These are phyloP conservation scores for Climacium dendroides DNA, from an alignment of 225 moss, liverwort and hornwort genomes.

Conservation along the genomic window DNA sequence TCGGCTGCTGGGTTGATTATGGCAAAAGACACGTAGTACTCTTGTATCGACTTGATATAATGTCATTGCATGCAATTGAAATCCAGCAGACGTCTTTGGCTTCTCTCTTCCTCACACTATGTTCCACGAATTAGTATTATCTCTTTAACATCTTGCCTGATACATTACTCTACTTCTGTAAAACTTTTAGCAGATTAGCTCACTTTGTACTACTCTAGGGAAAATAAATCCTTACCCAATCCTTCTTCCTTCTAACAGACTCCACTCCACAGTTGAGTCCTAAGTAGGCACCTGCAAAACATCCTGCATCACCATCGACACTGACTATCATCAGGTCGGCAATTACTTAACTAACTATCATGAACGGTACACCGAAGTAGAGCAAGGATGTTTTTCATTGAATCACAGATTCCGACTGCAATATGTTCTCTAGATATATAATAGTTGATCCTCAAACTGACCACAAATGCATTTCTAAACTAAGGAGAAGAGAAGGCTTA, in stretches of 20 bases:
- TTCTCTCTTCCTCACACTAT: not conserved
- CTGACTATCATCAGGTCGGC: not conserved
- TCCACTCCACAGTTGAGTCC: conserved; percentile 92
- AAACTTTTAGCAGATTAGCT: not conserved
- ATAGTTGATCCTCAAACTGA: not conserved
- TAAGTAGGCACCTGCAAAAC: conserved; percentile 89
- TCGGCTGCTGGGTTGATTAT: not conserved
- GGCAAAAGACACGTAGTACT: not conserved
- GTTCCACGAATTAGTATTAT: not conserved
- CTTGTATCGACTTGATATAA: not conserved
- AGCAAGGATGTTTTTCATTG: not conserved
- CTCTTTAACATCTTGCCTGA: not conserved
- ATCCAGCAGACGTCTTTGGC: not conserved
- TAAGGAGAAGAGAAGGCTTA: conserved; percentile 22
- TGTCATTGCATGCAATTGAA: not conserved
- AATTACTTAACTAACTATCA: not conserved
- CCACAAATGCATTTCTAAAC: not conserved
- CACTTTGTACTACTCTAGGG: not conserved
- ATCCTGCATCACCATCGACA: conserved; percentile 45
- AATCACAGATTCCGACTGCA: not conserved
- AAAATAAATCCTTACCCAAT: conserved; percentile 58
- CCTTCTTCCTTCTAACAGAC: conserved; percentile 76
- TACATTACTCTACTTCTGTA: not conserved
- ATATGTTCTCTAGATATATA: not conserved
- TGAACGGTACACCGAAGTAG: not conserved